phyloP scores from a whole-genome alignment of 495 filamentous ascomycete genomes.

The Neurospora discreta region DNA sequence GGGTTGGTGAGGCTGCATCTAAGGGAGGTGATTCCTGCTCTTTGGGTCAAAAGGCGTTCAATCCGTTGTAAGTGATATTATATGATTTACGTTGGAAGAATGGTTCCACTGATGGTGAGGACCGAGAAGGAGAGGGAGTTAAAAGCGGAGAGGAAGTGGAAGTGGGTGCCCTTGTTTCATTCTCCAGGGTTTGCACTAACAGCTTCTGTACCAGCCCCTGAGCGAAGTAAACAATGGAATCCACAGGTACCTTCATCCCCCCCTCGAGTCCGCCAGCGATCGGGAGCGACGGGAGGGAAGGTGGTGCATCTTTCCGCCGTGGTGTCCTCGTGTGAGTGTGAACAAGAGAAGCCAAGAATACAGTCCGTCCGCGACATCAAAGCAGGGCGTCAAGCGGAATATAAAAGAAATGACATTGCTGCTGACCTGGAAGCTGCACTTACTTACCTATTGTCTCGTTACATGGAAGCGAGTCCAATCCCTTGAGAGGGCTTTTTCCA shows the following conservation, averaged over 20 bases:
- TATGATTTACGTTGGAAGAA: not conserved
- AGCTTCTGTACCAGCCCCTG: not conserved
- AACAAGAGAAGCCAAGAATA: not conserved
- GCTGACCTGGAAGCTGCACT: not conserved
- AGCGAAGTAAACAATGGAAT: not conserved
- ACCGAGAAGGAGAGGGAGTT: not conserved
- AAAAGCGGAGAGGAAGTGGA: not conserved
- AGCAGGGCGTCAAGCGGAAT: not conserved
- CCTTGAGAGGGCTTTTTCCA: not conserved
- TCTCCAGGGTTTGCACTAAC: not conserved
- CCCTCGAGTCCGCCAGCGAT: not conserved
- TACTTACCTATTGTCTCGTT: not conserved
- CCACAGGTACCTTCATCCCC: not conserved
- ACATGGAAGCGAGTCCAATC: not conserved
- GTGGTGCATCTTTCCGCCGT: not conserved
- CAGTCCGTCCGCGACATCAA: not conserved
- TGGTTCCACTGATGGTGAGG: not conserved
- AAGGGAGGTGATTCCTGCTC: not conserved
- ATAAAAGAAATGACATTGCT: not conserved
- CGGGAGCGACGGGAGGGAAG: not conserved
- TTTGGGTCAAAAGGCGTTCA: too few relatives aligned
- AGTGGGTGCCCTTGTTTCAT: not conserved
- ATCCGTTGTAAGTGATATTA: not conserved
- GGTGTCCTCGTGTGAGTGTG: not conserved
- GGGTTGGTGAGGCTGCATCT: not conserved